Percentiles rank a stretch among this genome's conserved stretches.
Conservation (phyloP, 2,329 filamentous ascomycete genomes). For the Pezicula carpinea region DNA sequence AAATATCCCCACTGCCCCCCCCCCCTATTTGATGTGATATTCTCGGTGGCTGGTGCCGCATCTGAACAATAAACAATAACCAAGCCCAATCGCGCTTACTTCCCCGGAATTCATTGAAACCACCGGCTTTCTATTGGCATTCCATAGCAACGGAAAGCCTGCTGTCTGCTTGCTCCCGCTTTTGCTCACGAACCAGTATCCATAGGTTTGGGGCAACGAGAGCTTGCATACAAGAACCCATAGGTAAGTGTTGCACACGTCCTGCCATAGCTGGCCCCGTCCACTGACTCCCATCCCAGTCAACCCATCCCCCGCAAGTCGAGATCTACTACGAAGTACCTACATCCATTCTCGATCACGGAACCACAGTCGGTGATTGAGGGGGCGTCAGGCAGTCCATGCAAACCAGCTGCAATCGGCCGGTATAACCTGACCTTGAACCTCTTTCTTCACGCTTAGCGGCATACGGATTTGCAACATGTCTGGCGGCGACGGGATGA, state of each 20-base stretch:
- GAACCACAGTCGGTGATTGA: no score
- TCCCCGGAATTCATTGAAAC: constrained; percentile 22
- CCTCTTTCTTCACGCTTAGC: no score
- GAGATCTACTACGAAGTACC: no score
- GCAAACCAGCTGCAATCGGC: background rate
- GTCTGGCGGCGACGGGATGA: constrained; percentile 26
- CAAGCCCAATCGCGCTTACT: constrained; percentile 18
- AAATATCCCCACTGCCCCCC: background rate
- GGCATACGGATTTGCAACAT: constrained; percentile 13
- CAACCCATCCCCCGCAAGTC: no score
- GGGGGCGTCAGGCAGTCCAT: background rate
- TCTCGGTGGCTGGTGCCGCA: background rate
- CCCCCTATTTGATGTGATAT: background rate
- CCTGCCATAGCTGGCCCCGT: no score
- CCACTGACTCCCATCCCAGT: background rate
- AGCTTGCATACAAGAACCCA: background rate
- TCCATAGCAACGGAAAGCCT: constrained; percentile 6
- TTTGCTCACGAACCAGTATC: background rate
- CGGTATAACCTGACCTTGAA: no score
- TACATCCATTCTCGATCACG: no score
- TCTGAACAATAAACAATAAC: constrained; percentile 2
- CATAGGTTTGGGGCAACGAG: background rate
- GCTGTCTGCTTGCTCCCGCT: background rate
- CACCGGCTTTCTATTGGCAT: constrained; percentile 1
- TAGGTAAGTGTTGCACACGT: background rate